phyloP scores from a whole-genome alignment of 1,284 basidiomycete species.

The Xanthoconium separans region DNA sequence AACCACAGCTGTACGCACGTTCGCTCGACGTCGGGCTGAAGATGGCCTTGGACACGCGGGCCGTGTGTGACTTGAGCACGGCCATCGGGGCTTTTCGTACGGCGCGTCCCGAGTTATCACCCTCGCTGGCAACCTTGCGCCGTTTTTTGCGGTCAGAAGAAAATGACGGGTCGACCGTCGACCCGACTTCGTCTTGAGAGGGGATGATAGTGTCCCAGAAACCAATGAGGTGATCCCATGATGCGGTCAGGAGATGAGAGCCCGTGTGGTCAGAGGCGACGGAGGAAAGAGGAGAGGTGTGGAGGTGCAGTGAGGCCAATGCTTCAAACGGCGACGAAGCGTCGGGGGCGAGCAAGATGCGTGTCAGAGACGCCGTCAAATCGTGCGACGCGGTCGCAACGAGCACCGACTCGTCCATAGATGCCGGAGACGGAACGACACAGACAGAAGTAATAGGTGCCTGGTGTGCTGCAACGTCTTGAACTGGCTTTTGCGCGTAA shows the following conservation, averaged over 20 bases:
- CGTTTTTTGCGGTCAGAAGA: conserved; percentile 56
- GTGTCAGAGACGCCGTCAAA: conserved; percentile 68
- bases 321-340: conserved; percentile 47
- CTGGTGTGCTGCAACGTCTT: conserved; percentile 51
- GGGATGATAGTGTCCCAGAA: conserved; percentile 73
- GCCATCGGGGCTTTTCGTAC: conserved; percentile 62
- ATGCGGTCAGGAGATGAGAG: conserved; percentile 39
- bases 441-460: conserved; percentile 76
- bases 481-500: conserved; percentile 57
- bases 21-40: conserved; percentile 40
- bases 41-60: conserved; percentile 64
- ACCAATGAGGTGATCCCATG: conserved; percentile 51
- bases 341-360: conserved; percentile 39
- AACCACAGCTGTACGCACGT: conserved; percentile 66
- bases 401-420: conserved; percentile 43
- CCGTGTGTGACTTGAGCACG: conserved; percentile 75
- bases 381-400: conserved; percentile 86
- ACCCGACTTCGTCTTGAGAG: conserved; percentile 57
- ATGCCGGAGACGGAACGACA: conserved; percentile 44
- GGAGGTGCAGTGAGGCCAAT: conserved; percentile 68
- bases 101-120: conserved; percentile 30
- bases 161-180: conserved; percentile 17
- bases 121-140: conserved; percentile 41
- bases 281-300: conserved; percentile 75
- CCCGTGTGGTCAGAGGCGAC: conserved; percentile 56